phyloP scores from a whole-genome alignment of 2,329 filamentous ascomycete species.

The Cordyceps militaris region DNA sequence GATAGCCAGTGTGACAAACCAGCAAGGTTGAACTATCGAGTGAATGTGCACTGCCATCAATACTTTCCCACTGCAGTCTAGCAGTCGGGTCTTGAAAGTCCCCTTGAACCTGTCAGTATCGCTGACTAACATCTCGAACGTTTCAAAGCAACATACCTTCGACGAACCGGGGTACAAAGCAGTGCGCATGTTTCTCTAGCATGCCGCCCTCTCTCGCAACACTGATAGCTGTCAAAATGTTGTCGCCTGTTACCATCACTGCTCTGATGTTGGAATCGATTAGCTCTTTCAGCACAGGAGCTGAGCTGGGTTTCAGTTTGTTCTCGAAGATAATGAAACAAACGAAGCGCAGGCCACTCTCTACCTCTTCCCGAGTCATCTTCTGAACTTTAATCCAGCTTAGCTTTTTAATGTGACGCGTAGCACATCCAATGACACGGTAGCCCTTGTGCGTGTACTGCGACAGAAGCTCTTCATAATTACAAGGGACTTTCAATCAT shows the following conservation, averaged over 20 bases:
- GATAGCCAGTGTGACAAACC: constrained; percentile 32
- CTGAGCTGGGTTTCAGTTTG: constrained; percentile 85
- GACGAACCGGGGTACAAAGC: constrained; percentile 84
- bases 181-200: constrained; percentile 73
- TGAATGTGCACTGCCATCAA: constrained; percentile 74
- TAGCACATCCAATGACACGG: constrained; percentile 91
- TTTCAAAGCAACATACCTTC: constrained; percentile 45
- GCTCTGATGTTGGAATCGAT: constrained; percentile 75
- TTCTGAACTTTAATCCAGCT: constrained; percentile 94
- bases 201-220: constrained; percentile 86
- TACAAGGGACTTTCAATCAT: constrained; percentile 56
- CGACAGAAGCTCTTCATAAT: constrained; percentile 83
- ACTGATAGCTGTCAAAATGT: constrained; percentile 93
- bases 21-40: constrained; percentile 73
- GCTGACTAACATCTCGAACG: not conserved
- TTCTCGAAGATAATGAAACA: constrained; percentile 99
- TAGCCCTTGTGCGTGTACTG: constrained; percentile 95
- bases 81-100: constrained; percentile 66
- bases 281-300: constrained; percentile 74
- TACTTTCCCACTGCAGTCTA: constrained; percentile 80
- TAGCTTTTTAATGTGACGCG: constrained; percentile 77
- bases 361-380: constrained; percentile 80
- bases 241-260: constrained; percentile 97
- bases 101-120: constrained; percentile 34
- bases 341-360: constrained; percentile 76